Evolutionary conservation across 2,329 filamentous ascomycete genomes (phyloP).

Genomic region (Teratosphaeria pseudoeucalypti): DNA sequence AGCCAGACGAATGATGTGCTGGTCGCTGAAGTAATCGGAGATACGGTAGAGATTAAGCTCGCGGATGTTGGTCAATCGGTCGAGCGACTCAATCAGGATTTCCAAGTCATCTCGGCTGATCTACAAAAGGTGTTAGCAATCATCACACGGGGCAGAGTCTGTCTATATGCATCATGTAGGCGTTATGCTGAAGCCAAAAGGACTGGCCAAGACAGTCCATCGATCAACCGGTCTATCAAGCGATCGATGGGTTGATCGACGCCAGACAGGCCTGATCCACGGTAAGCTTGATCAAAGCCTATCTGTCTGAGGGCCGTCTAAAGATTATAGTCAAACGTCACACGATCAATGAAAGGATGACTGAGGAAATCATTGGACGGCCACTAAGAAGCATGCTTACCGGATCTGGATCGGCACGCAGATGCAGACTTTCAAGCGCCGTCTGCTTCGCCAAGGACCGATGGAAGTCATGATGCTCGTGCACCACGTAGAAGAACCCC

Average conservation of each 20-base stretch:
- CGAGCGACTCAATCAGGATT: conserved; percentile 41
- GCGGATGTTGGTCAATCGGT: conserved; percentile 41
- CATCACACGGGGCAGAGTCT: not conserved
- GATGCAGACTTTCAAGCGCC: conserved; percentile 35
- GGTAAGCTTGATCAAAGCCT: not conserved
- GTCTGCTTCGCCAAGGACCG: conserved; percentile 41
- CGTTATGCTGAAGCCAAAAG: no score
- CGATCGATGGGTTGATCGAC: no score
- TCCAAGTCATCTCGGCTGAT: conserved; percentile 34
- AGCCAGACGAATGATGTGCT: conserved; percentile 41
- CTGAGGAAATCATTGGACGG: no score
- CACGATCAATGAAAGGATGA: no score
- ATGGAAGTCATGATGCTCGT: conserved; percentile 44
- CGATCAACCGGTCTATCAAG: no score
- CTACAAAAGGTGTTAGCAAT: conserved; percentile 21
- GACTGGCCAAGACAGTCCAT: no score
- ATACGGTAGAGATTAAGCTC: conserved; percentile 44
- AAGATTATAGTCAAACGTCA: no score
- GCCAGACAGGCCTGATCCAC: no score
- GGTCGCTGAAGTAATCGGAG: conserved; percentile 40
- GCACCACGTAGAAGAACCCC: conserved; percentile 33
- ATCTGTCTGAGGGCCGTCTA: not conserved
- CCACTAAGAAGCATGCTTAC: conserved; percentile 1
- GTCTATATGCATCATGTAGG: no score
- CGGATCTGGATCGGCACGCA: conserved; percentile 40